phyloP scores from a whole-genome alignment of 2,329 filamentous ascomycete genomes.

The Aureobasidium sp. region DNA sequence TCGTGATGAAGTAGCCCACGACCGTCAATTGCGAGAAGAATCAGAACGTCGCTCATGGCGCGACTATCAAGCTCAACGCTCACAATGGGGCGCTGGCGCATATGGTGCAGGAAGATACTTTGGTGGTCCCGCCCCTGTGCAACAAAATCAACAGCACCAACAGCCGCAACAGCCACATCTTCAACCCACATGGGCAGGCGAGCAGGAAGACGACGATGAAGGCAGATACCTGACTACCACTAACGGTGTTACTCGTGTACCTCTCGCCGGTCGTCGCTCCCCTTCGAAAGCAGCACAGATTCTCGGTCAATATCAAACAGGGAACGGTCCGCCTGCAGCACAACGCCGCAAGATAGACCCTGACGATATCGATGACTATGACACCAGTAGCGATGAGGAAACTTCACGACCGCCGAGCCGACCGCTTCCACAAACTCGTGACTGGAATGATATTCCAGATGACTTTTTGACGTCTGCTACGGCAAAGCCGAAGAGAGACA shows the following conservation, averaged over 20 bases:
- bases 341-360: constrained; percentile 25
- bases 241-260: constrained; percentile 28
- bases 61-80: constrained; percentile 9
- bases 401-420: constrained; percentile 22
- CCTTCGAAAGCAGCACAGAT: constrained; percentile 37
- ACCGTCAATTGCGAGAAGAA: constrained; percentile 38
- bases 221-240: constrained; percentile 31
- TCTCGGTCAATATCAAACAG: constrained; percentile 28
- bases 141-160: background rate
- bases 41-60: constrained; percentile 13
- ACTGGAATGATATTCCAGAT: constrained; percentile 46
- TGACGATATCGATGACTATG: constrained; percentile 20
- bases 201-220: constrained; percentile 22
- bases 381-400: constrained; percentile 32
- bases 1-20: constrained; percentile 46
- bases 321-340: constrained; percentile 20
- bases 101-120: constrained; percentile 12
- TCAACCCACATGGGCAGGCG: constrained; percentile 2
- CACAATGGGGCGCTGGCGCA: background rate
- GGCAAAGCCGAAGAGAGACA: background rate
- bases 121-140: background rate
- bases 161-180: background rate
- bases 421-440: constrained; percentile 25
- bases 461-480: constrained; percentile 23
- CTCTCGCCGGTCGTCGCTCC: constrained; percentile 30